A percentile compares a stretch with the other conserved stretches of the same genome.
These are phyloP conservation scores for Irpex sp. DNA, from an alignment of 1,284 basidiomycete species.

Conservation along the genomic window DNA sequence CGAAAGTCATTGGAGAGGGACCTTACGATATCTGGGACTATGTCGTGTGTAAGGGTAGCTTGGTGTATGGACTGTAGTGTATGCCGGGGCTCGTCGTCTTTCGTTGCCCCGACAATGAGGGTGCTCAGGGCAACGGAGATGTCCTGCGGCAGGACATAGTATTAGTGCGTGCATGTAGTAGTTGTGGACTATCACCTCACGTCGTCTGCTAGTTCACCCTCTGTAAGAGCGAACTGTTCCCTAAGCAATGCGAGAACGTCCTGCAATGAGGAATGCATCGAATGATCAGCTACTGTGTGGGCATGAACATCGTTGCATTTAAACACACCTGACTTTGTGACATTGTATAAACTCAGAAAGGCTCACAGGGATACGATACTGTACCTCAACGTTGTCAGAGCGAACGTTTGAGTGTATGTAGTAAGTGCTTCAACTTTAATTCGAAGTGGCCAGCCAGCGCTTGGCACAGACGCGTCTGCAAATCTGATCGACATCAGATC, in stretches of 20 bases:
- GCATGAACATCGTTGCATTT: not conserved
- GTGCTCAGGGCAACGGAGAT: not conserved
- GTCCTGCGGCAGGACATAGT: no score
- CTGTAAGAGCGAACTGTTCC: not conserved
- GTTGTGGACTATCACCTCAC: not conserved
- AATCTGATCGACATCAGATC: not conserved
- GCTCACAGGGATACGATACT: no score
- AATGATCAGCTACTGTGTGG: no score
- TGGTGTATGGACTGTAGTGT: slow-evolving; percentile 14
- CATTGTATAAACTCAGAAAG: not conserved
- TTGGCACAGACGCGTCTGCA: no score
- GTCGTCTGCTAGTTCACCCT: slow-evolving; percentile 1
- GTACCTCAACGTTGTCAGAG: no score
- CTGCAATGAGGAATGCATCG: not conserved
- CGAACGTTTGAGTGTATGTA: not conserved
- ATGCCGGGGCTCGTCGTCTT: slow-evolving; percentile 11
- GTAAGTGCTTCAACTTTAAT: not conserved
- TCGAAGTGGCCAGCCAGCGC: no score
- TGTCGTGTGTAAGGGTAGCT: slow-evolving; percentile 15
- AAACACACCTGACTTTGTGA: not conserved
- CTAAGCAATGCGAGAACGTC: not conserved
- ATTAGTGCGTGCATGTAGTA: no score
- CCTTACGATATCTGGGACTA: slow-evolving; percentile 20
- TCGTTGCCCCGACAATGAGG: not conserved
- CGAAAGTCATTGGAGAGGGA: not conserved